Conservation (phyloP, 2,329 filamentous ascomycete genomes). For the Alternaria angustiovoidea region DNA sequence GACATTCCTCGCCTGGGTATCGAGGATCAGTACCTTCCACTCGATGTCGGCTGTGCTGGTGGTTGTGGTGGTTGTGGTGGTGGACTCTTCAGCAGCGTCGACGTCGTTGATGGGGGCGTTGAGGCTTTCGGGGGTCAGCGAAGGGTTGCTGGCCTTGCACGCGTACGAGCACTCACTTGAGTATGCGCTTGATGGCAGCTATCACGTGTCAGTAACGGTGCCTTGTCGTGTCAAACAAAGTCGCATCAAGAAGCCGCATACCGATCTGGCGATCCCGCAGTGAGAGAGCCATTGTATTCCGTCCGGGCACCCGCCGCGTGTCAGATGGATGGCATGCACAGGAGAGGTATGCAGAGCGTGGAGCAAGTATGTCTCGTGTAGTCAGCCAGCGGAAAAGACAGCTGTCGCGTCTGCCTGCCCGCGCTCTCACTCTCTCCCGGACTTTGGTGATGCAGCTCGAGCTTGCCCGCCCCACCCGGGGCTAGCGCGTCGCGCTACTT, state of each 20-base stretch:
- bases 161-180: slow-evolving; percentile 63
- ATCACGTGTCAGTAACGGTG: slow-evolving; percentile 20
- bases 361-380: neutral
- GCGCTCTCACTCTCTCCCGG: slow-evolving; percentile 11
- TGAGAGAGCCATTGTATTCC: slow-evolving; percentile 42
- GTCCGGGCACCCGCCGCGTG: slow-evolving; percentile 36
- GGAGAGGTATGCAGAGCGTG: neutral
- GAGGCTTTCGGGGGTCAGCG: slow-evolving; percentile 54
- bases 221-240: neutral
- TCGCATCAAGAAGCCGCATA: slow-evolving; percentile 13
- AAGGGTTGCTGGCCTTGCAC: neutral
- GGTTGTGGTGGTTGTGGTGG: slow-evolving; percentile 13
- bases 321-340: slow-evolving; percentile 35
- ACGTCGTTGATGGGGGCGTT: slow-evolving; percentile 72
- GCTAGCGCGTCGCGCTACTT: slow-evolving; percentile 32
- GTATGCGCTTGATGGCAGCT: slow-evolving; percentile 94
- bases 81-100: slow-evolving; percentile 64
- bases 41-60: slow-evolving; percentile 16
- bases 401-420: slow-evolving; percentile 28
- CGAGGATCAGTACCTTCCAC: slow-evolving; percentile 80
- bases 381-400: slow-evolving; percentile 22
- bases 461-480: slow-evolving; percentile 24
- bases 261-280: slow-evolving; percentile 74
- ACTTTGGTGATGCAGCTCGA: slow-evolving; percentile 20
- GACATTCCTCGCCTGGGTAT: slow-evolving; percentile 89